phyloP scores from a whole-genome alignment of 306 rosid genomes.

The Cicer chorassanicum region DNA sequence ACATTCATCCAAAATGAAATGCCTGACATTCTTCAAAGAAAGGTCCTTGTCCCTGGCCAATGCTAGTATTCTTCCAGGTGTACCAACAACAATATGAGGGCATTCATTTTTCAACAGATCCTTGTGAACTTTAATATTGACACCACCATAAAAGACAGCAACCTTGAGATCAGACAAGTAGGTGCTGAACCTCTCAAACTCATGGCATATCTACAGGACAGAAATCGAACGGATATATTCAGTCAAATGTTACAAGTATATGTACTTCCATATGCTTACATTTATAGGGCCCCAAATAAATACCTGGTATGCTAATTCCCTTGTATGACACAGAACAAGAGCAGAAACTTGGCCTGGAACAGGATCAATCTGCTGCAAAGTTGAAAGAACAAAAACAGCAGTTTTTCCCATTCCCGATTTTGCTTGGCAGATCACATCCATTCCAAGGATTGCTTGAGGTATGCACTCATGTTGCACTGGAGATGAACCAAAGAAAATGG shows the following conservation, averaged over 20 bases:
- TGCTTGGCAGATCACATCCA: conserved; percentile 99
- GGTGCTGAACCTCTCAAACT: conserved; percentile 96
- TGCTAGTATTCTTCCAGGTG: conserved; percentile 95
- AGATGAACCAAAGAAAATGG: conserved; percentile 81
- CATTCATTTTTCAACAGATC: conserved; percentile 92
- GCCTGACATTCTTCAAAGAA: conserved; percentile 87
- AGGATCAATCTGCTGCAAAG: conserved; percentile 97
- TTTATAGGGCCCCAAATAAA: not conserved
- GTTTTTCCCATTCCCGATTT: conserved; percentile 99
- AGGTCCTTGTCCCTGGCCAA: conserved; percentile 88
- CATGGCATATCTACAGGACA: conserved; percentile 81
- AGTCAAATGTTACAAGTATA: not conserved
- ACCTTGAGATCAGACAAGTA: conserved; percentile 93
- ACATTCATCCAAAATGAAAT: conserved; percentile 94
- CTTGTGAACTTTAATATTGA: conserved; percentile 89
- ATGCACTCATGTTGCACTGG: conserved; percentile 99
- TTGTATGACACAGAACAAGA: conserved; percentile 88
- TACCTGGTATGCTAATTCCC: conserved; percentile 98
- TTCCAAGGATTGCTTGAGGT: conserved; percentile 97
- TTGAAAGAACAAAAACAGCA: conserved; percentile 95
- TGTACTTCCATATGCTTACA: not conserved
- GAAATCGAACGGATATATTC: not conserved
- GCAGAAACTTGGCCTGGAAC: conserved; percentile 97
- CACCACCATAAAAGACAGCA: conserved; percentile 99
- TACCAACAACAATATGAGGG: conserved; percentile 98